Percentiles rank a stretch among this genome's conserved stretches.
Evolutionary conservation across 352 stramenopile species (phyloP).

Genomic region (Plasmopara halstedii): DNA sequence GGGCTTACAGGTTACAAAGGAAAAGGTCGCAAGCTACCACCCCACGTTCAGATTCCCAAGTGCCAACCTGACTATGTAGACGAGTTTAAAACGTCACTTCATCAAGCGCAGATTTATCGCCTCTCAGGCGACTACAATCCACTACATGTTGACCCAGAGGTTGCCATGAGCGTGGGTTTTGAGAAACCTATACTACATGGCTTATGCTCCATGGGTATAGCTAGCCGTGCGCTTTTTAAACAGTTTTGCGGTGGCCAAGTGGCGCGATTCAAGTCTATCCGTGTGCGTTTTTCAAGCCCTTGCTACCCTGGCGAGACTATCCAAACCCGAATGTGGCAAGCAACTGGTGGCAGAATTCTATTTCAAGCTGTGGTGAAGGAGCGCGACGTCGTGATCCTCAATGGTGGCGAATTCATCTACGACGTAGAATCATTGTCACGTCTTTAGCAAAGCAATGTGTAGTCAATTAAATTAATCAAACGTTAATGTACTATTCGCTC

Average conservation of each 20-base stretch:
- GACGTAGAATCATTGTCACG: slow-evolving; percentile 9
- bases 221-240: slow-evolving; percentile 71
- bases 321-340: slow-evolving; percentile 77
- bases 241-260: slow-evolving; percentile 66
- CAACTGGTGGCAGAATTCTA: slow-evolving; percentile 35
- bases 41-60: slow-evolving; percentile 68
- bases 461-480: no score
- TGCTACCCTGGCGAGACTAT: slow-evolving; percentile 84
- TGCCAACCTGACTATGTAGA: slow-evolving; percentile 54
- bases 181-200: slow-evolving; percentile 90
- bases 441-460: no score
- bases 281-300: slow-evolving; percentile 82
- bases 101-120: slow-evolving; percentile 88
- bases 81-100: slow-evolving; percentile 56
- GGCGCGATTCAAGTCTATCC: slow-evolving; percentile 75
- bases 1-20: slow-evolving; percentile 71
- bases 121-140: slow-evolving; percentile 93
- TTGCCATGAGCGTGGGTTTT: slow-evolving; percentile 69
- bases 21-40: slow-evolving; percentile 50
- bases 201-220: slow-evolving; percentile 89
- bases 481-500: no score
- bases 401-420: slow-evolving; percentile 75
- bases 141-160: slow-evolving; percentile 89
- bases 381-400: slow-evolving; percentile 64
- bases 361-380: slow-evolving; percentile 77